These are phyloP conservation scores for Ajuga chamaepitys DNA, from an alignment of 257 asterid species.

Conservation along the genomic window DNA sequence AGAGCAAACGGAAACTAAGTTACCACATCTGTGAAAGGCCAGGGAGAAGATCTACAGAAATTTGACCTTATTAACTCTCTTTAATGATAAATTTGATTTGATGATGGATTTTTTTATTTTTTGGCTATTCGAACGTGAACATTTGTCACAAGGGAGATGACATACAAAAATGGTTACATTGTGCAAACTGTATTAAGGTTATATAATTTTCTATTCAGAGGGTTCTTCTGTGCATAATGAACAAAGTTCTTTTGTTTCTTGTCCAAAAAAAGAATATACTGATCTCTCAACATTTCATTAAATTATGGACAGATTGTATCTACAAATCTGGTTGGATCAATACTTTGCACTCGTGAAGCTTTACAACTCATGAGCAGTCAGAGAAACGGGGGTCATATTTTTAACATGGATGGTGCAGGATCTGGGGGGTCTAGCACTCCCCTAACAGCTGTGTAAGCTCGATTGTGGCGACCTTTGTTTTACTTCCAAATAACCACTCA, in stretches of 20 bases:
- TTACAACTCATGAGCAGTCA: slow-evolving; percentile 58
- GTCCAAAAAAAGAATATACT: not conserved
- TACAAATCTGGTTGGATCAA: slow-evolving; percentile 89
- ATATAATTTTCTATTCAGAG: not conserved
- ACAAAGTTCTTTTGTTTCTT: too few relatives aligned
- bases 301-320: slow-evolving; percentile 68
- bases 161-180: not conserved
- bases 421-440: slow-evolving; percentile 99
- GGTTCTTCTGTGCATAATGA: not conserved
- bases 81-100: too few relatives aligned
- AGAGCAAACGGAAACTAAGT: too few relatives aligned
- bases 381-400: slow-evolving; percentile 75
- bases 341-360: slow-evolving; percentile 95
- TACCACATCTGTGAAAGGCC: too few relatives aligned
- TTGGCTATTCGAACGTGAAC: not conserved
- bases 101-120: too few relatives aligned
- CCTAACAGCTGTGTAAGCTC: slow-evolving; percentile 88
- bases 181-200: not conserved
- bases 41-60: too few relatives aligned
- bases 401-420: slow-evolving; percentile 99
- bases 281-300: slow-evolving; percentile 5
- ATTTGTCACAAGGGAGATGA: not conserved
- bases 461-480: not conserved
- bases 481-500: not conserved
- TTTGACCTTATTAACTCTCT: too few relatives aligned